Conservation (phyloP, 805 yeast species). For the Debaryomyces maramus region DNA sequence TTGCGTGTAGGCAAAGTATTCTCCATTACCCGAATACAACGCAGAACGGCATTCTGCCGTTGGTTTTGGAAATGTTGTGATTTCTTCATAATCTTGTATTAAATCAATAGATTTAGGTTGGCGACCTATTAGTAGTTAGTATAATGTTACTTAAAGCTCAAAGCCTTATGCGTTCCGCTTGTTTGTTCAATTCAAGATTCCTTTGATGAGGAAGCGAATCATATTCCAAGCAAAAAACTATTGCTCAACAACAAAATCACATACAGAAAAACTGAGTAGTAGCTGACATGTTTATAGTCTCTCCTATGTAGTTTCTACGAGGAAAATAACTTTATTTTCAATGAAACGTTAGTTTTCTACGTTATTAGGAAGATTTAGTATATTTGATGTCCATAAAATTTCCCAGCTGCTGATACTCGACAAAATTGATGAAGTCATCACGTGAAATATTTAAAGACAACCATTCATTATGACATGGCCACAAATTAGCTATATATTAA, state of each 20-base stretch:
- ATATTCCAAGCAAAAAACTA: too few relatives aligned
- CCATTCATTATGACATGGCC: neutral
- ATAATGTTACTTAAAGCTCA: too few relatives aligned
- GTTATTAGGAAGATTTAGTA: neutral
- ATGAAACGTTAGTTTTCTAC: neutral
- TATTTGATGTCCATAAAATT: neutral
- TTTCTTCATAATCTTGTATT: constrained; percentile 41
- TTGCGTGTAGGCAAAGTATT: constrained; percentile 69
- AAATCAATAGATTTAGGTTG: constrained; percentile 57
- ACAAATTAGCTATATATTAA: neutral
- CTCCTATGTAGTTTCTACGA: neutral
- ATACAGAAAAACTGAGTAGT: constrained; percentile 41
- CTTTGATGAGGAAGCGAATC: too few relatives aligned
- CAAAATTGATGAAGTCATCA: constrained; percentile 1
- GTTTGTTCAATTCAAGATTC: too few relatives aligned
- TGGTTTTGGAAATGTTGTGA: constrained; percentile 37
- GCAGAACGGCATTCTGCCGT: constrained; percentile 59
- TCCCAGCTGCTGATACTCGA: neutral
- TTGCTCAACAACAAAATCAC: constrained; percentile 14
- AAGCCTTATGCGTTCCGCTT: too few relatives aligned
- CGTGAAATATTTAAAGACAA: neutral
- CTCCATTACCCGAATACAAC: constrained; percentile 66
- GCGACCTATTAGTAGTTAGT: constrained; percentile 39
- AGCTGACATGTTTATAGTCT: constrained; percentile 27
- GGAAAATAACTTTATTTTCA: constrained; percentile 1